phyloP scores from a whole-genome alignment of 371 early-diverging fungal species.

The Mucor mucedo region DNA sequence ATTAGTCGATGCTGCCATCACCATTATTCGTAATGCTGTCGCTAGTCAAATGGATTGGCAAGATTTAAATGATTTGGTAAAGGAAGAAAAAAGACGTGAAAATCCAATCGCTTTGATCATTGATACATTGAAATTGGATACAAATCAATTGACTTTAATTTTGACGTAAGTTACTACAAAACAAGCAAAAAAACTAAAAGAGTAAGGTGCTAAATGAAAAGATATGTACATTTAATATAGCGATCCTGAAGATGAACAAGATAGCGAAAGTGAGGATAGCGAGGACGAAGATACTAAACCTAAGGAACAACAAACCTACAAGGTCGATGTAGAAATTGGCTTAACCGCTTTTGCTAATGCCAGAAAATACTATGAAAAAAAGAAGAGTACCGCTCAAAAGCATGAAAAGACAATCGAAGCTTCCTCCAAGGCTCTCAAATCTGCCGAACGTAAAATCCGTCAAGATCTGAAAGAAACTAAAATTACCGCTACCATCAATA shows the following conservation, averaged over 20 bases:
- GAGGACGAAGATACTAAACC: constrained; percentile 31
- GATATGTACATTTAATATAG: constrained; percentile 11
- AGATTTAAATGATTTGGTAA: constrained; percentile 86
- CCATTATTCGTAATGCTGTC: constrained; percentile 84
- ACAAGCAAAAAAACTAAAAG: too few relatives aligned
- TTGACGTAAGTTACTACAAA: constrained; percentile 36
- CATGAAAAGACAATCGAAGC: constrained; percentile 90
- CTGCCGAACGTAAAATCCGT: constrained; percentile 88
- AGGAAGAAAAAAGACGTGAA: constrained; percentile 77
- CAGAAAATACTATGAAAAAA: constrained; percentile 84
- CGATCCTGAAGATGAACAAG: constrained; percentile 44
- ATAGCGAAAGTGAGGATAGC: constrained; percentile 28
- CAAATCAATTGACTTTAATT: constrained; percentile 72
- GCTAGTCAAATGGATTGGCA: constrained; percentile 97
- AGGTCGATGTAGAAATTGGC: constrained; percentile 86
- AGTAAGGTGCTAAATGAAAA: too few relatives aligned
- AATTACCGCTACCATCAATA: constrained; percentile 76
- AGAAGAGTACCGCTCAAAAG: constrained; percentile 82
- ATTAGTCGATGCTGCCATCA: constrained; percentile 85
- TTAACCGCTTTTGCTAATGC: constrained; percentile 93
- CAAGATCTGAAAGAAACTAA: constrained; percentile 78
- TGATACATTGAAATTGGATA: constrained; percentile 70
- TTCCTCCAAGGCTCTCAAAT: constrained; percentile 84
- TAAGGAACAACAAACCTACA: constrained; percentile 36
- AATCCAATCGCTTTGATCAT: constrained; percentile 86